Evolutionary conservation across 495 filamentous ascomycete species (phyloP).

Genomic region (Penicillium silybi): DNA sequence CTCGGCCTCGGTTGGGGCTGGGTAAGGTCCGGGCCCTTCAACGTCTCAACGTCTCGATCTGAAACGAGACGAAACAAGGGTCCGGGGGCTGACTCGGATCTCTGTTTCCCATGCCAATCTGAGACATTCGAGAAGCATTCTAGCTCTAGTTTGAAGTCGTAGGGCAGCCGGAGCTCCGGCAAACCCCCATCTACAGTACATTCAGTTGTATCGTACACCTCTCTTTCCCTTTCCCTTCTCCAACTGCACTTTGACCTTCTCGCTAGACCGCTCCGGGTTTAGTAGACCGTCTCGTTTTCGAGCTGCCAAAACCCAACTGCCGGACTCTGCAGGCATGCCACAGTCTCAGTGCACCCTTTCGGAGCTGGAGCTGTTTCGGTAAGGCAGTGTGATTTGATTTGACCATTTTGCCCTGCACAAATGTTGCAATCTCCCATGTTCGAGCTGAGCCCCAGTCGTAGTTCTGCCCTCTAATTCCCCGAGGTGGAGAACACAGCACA

Average conservation of each 20-base stretch:
- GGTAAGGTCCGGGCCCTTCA: not conserved
- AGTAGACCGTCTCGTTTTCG: slow-evolving; percentile 7
- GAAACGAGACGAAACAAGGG: slow-evolving; percentile 24
- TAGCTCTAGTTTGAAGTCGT: not conserved
- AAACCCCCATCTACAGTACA: not conserved
- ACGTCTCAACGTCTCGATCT: slow-evolving; percentile 16
- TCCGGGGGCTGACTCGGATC: slow-evolving; percentile 23
- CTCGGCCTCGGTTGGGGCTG: slow-evolving; percentile 13
- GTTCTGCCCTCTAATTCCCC: not conserved
- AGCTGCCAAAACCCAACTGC: slow-evolving; percentile 3
- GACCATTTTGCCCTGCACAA: too few species aligned
- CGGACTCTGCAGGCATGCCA: not conserved
- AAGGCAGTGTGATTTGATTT: not conserved
- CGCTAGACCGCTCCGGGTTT: slow-evolving; percentile 15
- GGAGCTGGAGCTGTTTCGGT: not conserved
- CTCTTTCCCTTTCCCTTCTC: not conserved
- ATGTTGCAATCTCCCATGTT: not conserved
- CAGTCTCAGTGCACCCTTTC: not conserved
- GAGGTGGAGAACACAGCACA: not conserved
- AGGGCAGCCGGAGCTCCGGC: not conserved
- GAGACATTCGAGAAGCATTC: slow-evolving; percentile 2
- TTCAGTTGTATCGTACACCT: not conserved
- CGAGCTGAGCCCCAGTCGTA: not conserved
- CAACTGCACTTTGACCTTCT: slow-evolving; percentile 1
- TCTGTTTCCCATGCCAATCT: slow-evolving; percentile 2